Conservation (phyloP, 441 rosid species). For the Erodium texanum region DNA sequence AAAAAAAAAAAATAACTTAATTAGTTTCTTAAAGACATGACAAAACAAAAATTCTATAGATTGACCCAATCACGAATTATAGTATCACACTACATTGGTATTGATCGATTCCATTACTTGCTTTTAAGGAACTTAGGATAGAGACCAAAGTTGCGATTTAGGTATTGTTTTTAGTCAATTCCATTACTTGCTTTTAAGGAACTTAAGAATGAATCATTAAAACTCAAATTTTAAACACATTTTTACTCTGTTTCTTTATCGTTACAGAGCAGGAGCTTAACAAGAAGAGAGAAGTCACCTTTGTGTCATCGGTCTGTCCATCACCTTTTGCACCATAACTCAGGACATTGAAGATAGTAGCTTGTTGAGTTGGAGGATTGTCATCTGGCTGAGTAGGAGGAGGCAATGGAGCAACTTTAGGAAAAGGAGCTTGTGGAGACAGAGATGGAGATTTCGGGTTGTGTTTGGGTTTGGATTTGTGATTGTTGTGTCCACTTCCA, state of each 20-base stretch:
- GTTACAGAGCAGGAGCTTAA: not conserved
- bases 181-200: not conserved
- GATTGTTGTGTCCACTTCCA: slow-evolving; percentile 24
- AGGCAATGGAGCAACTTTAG: slow-evolving; percentile 11
- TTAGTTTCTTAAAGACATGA: no score
- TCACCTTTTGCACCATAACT: slow-evolving; percentile 82
- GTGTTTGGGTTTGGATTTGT: slow-evolving; percentile 23
- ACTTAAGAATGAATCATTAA: no score
- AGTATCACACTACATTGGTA: not conserved
- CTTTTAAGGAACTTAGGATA: not conserved
- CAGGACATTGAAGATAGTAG: slow-evolving; percentile 50
- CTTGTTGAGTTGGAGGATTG: slow-evolving; percentile 16
- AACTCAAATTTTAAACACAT: no score
- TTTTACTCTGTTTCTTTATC: not conserved
- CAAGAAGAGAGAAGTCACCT: slow-evolving; percentile 44
- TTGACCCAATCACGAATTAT: no score
- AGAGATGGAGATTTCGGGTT: not conserved
- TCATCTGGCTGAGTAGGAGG: slow-evolving; percentile 17
- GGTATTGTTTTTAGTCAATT: not conserved
- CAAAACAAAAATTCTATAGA: not conserved
- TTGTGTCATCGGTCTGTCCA: slow-evolving; percentile 75
- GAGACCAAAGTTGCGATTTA: not conserved
- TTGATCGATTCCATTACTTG: not conserved
- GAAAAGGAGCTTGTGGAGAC: not conserved
- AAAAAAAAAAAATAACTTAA: not conserved